Percentiles rank a stretch among this genome's conserved stretches.
Evolutionary conservation across 2,329 filamentous ascomycete genomes (phyloP).

Genomic region (Knoxdaviesia proteae): DNA sequence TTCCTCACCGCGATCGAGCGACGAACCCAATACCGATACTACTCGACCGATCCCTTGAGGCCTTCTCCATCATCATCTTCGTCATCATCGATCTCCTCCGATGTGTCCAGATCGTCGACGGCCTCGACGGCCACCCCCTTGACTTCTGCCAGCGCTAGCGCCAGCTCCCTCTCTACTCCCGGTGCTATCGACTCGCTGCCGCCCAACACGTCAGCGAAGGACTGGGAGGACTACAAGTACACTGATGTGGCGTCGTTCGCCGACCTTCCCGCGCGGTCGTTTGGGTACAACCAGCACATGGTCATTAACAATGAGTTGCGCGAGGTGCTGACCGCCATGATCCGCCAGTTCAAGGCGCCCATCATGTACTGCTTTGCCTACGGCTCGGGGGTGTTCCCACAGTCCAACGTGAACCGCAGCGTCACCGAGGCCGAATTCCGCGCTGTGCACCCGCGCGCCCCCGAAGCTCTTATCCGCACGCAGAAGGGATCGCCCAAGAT

Average conservation of each 20-base stretch:
- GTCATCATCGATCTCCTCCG: too few species aligned
- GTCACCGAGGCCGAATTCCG: conserved; percentile 34
- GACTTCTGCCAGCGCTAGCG: too few species aligned
- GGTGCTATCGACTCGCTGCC: too few species aligned
- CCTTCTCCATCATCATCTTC: too few species aligned
- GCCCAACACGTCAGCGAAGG: conserved; percentile 5
- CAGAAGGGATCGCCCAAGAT: conserved; percentile 83
- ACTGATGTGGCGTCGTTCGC: conserved; percentile 20
- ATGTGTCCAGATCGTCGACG: too few species aligned
- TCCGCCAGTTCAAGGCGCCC: conserved; percentile 81
- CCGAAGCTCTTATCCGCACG: conserved; percentile 59
- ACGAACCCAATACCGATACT: too few species aligned
- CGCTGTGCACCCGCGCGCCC: conserved; percentile 63
- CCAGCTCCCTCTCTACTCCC: too few species aligned
- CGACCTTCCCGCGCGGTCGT: conserved; percentile 30
- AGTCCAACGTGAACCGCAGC: conserved; percentile 31
- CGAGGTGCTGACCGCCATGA: conserved; percentile 64
- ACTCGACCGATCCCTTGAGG: too few species aligned
- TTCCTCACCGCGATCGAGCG: too few species aligned
- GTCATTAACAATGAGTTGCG: conserved; percentile 91
- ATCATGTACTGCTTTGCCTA: conserved; percentile 96
- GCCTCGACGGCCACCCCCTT: too few species aligned
- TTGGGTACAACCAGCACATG: conserved; percentile 93
- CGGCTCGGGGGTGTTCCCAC: conserved; percentile 87
- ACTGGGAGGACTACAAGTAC: conserved; percentile 22